phyloP scores from a whole-genome alignment of 768 basidiomycete species.

The Leccinum truebloodii region DNA sequence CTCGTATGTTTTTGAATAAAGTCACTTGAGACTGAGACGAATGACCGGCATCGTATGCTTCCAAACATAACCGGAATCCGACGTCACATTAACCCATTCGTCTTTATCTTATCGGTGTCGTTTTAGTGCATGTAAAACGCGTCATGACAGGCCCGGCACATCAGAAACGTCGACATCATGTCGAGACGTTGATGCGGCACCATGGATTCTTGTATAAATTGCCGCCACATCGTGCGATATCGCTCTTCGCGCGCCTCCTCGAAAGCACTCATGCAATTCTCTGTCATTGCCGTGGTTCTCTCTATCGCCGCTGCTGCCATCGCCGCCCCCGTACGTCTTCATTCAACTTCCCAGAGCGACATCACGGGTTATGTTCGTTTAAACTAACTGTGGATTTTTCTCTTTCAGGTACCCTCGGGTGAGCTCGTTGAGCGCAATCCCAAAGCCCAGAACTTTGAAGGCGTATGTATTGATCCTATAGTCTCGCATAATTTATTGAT shows the following conservation, averaged over 20 bases:
- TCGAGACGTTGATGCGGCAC: neutral
- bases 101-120: neutral
- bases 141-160: neutral
- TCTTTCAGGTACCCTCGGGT: neutral
- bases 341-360: neutral
- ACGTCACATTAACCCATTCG: neutral
- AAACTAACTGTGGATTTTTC: neutral
- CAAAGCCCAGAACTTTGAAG: neutral
- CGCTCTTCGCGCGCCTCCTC: neutral
- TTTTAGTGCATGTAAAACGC: neutral
- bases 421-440: neutral
- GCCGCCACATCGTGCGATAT: neutral
- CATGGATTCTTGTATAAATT: neutral
- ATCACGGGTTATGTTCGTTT: neutral
- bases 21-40: no score
- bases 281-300: neutral
- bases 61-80: neutral
- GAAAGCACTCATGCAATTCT: conserved; percentile 5
- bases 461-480: neutral
- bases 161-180: neutral
- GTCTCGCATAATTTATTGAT: neutral
- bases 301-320: neutral
- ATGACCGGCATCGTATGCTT: no score
- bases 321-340: conserved; percentile 1
- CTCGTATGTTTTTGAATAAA: neutral